A percentile compares a stretch with the other conserved stretches of the same genome.
phyloP scores from a whole-genome alignment of 306 rosid species.

The Sicyos edulis region DNA sequence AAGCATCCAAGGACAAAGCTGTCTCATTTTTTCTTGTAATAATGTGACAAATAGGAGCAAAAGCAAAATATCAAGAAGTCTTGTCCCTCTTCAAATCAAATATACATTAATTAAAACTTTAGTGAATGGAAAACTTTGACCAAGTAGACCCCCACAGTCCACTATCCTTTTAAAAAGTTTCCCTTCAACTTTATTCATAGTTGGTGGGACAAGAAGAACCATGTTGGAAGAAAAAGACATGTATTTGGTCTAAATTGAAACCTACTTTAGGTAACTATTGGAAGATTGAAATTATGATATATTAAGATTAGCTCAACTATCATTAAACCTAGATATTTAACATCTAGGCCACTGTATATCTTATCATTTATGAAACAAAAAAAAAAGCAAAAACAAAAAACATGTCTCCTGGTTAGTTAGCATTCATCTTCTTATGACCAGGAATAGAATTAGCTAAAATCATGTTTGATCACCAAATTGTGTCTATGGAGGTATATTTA shows the following conservation, averaged over 20 bases:
- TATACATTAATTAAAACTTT: neutral
- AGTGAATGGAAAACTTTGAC: slow-evolving; percentile 13
- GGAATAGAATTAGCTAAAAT: too few relatives aligned
- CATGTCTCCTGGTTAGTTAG: too few relatives aligned
- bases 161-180: neutral
- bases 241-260: too few relatives aligned
- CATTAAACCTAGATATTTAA: neutral
- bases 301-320: neutral
- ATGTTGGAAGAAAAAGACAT: neutral
- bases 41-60: neutral
- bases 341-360: neutral
- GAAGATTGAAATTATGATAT: neutral
- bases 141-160: neutral
- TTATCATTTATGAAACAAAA: too few relatives aligned
- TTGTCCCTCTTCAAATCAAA: neutral
- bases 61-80: neutral
- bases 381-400: too few relatives aligned
- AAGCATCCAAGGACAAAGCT: slow-evolving; percentile 10
- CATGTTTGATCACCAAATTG: too few relatives aligned
- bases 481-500: too few relatives aligned
- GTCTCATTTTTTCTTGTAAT: neutral
- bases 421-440: too few relatives aligned
- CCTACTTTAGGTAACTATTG: neutral
- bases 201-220: slow-evolving; percentile 6
- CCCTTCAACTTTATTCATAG: neutral